Conservation (phyloP, 306 rosid species). For the Prunus armeniaca region DNA sequence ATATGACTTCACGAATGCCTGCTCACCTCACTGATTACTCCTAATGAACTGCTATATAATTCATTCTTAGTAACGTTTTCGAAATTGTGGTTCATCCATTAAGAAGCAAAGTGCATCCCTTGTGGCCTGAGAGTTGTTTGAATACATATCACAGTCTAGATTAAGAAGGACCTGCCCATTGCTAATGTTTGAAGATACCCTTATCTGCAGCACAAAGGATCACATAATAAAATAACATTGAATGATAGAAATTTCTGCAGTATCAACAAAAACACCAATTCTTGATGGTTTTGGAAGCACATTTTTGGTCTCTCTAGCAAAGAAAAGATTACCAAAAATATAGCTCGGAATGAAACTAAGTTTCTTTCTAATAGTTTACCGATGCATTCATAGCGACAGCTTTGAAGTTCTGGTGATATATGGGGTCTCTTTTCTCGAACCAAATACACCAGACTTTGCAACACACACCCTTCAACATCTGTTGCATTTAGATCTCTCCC, state of each 20-base stretch:
- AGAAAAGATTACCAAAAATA: too few relatives aligned
- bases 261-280: not conserved
- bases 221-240: not conserved
- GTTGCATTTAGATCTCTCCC: constrained; percentile 43
- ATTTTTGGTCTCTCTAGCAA: too few relatives aligned
- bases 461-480: constrained; percentile 46
- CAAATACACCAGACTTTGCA: constrained; percentile 75
- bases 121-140: constrained; percentile 61
- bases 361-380: constrained; percentile 31
- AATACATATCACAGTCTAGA: constrained; percentile 83
- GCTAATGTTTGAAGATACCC: constrained; percentile 84
- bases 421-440: constrained; percentile 84
- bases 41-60: constrained; percentile 35
- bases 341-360: not conserved
- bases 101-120: constrained; percentile 77
- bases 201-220: constrained; percentile 41
- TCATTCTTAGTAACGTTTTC: constrained; percentile 63
- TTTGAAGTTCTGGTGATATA: constrained; percentile 62
- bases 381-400: constrained; percentile 93
- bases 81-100: constrained; percentile 75
- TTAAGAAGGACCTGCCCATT: constrained; percentile 63
- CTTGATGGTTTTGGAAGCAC: not conserved
- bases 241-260: not conserved
- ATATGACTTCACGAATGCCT: not conserved
- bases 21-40: constrained; percentile 36